Evolutionary conservation across 148 eudicot genomes (phyloP), one percentile per base, ranked within the genome.

Genomic region (Rhododendron molle): DNA sequence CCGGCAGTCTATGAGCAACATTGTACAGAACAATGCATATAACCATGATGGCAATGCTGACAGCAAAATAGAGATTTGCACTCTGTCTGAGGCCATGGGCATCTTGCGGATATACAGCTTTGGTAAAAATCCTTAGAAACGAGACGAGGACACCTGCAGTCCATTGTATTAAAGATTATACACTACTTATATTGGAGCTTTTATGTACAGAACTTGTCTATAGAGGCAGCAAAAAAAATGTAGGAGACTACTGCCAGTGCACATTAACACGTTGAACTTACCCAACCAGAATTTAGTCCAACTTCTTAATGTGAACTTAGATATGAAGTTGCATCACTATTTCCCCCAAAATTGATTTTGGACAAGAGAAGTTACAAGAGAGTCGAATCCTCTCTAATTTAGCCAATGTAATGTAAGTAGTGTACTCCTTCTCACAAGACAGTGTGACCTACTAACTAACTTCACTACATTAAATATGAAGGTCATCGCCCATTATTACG

Each of bases 71-170:
- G 20, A 97, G 91, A 88, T 93, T 94, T 34, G 98, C 99, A 54
- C 99, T 97, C 62, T 90, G 83, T 85, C 99, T 91, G 44, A 95
- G 89, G 62, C 99, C 99, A 49, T 88, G 26, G 65, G 88, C 72
- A 81, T 95, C 93, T 93, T 95, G 98, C 9, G 99, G 89, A 87
- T 92, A 97, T 49, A 94, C 91, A 21, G 98, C 94, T 89, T 97
- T 97, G 56, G 98, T 94, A 26, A 97, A 89, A 82, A 97, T 91
- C 80, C 99, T 86, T 83, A 97, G 86, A 30, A 92, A 79, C 3
- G 99, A 97, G 67, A 95, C 96, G 2, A 97, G 93, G 80, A 95
- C 98, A 36, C 99, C 99, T 97, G 94, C 90, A 89, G 80, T 77
- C 8, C 81, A 46, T 36, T 71, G 52, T 13, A 10, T n/a, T n/a